Evolutionary conservation across 2,329 filamentous ascomycete species (phyloP), one percentile per base, ranked within the genome.

Genomic region (Lachnellula subtilissima): DNA sequence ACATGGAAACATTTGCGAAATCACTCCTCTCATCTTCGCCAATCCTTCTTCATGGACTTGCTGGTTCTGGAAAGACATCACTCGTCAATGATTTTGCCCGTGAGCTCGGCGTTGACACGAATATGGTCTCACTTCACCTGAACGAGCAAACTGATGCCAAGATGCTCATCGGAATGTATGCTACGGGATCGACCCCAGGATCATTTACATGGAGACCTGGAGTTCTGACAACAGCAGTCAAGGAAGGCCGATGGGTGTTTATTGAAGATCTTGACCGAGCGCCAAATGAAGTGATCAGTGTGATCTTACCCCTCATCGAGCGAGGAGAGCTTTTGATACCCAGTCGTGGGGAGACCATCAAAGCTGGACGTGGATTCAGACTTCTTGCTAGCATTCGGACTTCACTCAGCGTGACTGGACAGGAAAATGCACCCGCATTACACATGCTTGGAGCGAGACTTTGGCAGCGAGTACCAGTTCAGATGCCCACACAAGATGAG

Each of bases 131-230:
- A 3, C 78, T 99, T 32, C 93, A 99, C 72, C 78, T 99, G 36
- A 99, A 99, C 69, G 94, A 97, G 72, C 95, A 99, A 72, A 97
- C 92, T 2, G 94, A 99, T 73, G 92, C 93, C 0, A 99, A 99
- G 72, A 89, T 96, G 76, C 83, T 99, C 42, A 84, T 99, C 60
- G 94, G 94, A 3, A 84, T 97, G 70, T 97, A 99, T 73, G 89
- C 93, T 1, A 94, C 91, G 22, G 92, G 91, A 56, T 84, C 88
- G 15, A 88, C 87, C 58, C 92, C 91, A 1, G 92, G 92, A 1
- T 92, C 89, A 9, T 99, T 99, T 70, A 83, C 84, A 50, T 99
- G 94, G 94, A 85, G 89, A 57, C 84, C 94, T 3, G 94, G 94
- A 73, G 89, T 97, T 19, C 76, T 99, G 64, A 97, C 94, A 0